Evolutionary conservation across 2,329 filamentous ascomycete genomes (phyloP).

Genomic region (Arthrobotrys sphaeroides): DNA sequence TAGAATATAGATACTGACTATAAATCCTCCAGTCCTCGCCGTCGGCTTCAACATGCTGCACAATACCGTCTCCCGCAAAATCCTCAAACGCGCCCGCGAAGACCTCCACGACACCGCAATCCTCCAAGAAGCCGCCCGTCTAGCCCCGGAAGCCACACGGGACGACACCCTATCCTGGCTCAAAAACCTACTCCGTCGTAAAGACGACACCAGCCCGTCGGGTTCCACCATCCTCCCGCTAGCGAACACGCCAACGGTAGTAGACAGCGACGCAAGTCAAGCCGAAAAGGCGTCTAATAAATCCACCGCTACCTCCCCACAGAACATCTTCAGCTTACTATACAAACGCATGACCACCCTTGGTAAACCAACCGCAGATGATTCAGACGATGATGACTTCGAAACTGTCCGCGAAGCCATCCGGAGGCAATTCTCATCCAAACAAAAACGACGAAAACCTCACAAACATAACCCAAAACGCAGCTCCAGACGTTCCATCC

Average conservation of each 20-base stretch:
- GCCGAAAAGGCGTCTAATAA: constrained; percentile 26
- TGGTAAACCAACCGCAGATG: not conserved
- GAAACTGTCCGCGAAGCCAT: constrained; percentile 48
- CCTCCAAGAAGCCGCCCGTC: constrained; percentile 41
- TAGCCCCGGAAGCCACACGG: constrained; percentile 17
- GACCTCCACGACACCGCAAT: constrained; percentile 49
- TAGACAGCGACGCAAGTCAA: constrained; percentile 53
- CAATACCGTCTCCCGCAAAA: constrained; percentile 58
- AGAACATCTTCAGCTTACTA: constrained; percentile 30
- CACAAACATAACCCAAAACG: too few species aligned
- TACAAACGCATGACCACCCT: constrained; percentile 36
- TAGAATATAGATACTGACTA: not conserved
- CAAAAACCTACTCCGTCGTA: constrained; percentile 15
- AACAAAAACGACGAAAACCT: constrained; percentile 21
- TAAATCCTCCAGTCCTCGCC: constrained; percentile 61
- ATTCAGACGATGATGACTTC: constrained; percentile 57
- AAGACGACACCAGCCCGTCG: constrained; percentile 13
- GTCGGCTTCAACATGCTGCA: constrained; percentile 68
- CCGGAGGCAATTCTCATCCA: constrained; percentile 37
- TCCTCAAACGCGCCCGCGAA: constrained; percentile 43
- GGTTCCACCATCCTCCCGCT: constrained; percentile 43
- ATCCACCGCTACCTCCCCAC: not conserved
- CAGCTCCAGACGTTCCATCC: constrained; percentile 21
- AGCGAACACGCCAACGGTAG: constrained; percentile 23
- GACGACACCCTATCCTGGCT: constrained; percentile 31